Evolutionary conservation across 495 filamentous ascomycete genomes (phyloP).

Genomic region (Letharia lupina): DNA sequence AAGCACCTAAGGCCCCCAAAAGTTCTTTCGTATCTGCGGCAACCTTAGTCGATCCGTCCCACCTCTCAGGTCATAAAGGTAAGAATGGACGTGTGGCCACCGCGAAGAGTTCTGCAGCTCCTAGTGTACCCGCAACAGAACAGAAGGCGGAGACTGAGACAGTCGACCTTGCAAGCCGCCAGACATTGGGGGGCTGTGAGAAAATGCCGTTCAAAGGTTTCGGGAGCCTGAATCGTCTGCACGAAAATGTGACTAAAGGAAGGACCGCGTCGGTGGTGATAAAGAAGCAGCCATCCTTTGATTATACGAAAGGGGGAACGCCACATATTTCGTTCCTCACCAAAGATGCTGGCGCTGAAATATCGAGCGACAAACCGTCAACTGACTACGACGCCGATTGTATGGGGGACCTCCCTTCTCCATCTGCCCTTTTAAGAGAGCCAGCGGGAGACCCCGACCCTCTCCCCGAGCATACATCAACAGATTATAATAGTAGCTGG

Average conservation of each 20-base stretch:
- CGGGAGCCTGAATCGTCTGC: constrained; percentile 30
- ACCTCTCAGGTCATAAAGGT: not conserved
- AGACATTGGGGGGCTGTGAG: constrained; percentile 22
- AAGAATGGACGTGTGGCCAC: too few relatives aligned
- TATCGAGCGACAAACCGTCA: constrained; percentile 20
- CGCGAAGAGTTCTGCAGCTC: constrained; percentile 20
- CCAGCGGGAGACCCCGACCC: not conserved
- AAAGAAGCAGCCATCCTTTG: constrained; percentile 31
- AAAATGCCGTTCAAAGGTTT: constrained; percentile 27
- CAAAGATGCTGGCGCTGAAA: not conserved
- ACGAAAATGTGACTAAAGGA: constrained; percentile 27
- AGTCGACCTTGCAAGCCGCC: constrained; percentile 30
- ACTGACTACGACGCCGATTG: constrained; percentile 34
- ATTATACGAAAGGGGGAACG: constrained; percentile 25
- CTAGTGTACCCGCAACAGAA: not conserved
- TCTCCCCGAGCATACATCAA: not conserved
- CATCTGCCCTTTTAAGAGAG: constrained; percentile 27
- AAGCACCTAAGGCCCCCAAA: constrained; percentile 54
- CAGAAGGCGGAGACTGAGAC: constrained; percentile 25
- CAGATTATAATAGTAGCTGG: constrained; percentile 4
- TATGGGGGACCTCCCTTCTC: constrained; percentile 38
- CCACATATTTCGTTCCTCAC: constrained; percentile 15
- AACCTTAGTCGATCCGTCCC: constrained; percentile 6
- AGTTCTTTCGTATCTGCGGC: constrained; percentile 22
- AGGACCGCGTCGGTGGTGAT: constrained; percentile 21